These are phyloP conservation scores for Moesziomyces sp. DNA, from an alignment of 1,284 basidiomycete species.

Conservation along the genomic window DNA sequence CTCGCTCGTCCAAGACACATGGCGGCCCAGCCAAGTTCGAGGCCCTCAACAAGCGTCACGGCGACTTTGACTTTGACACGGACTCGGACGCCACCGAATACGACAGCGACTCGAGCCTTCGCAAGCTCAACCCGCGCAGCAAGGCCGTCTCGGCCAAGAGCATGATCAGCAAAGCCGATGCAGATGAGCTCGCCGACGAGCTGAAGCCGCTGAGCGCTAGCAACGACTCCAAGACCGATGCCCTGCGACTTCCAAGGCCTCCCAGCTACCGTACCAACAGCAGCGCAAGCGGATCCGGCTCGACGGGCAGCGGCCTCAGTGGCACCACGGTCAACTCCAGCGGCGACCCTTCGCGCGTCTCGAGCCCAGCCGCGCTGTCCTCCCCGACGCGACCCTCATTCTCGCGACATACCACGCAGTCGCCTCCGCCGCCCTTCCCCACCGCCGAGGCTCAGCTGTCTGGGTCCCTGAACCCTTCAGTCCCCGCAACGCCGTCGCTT, in stretches of 20 bases:
- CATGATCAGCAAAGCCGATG: constrained; percentile 14
- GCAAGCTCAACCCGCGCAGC: constrained; percentile 12
- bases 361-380: background rate
- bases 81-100: constrained; percentile 48
- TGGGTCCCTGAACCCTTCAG: constrained; percentile 12
- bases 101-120: constrained; percentile 38
- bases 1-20: constrained; percentile 16
- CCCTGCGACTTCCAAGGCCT: constrained; percentile 23
- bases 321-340: constrained; percentile 13
- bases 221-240: constrained; percentile 15
- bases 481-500: constrained; percentile 56
- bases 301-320: constrained; percentile 17
- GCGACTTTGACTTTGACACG: constrained; percentile 24
- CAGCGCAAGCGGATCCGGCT: constrained; percentile 17
- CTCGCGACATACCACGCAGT: constrained; percentile 19
- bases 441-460: background rate
- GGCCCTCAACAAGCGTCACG: constrained; percentile 26
- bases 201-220: constrained; percentile 22
- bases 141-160: constrained; percentile 17
- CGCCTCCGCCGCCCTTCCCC: constrained; percentile 33
- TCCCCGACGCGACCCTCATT: constrained; percentile 21
- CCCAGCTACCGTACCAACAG: constrained; percentile 50
- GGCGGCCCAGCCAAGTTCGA: constrained; percentile 53
- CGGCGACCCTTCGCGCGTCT: background rate
- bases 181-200: constrained; percentile 23